Evolutionary conservation across 2,329 filamentous ascomycete genomes (phyloP).

Genomic region (Trichophyton equinum): DNA sequence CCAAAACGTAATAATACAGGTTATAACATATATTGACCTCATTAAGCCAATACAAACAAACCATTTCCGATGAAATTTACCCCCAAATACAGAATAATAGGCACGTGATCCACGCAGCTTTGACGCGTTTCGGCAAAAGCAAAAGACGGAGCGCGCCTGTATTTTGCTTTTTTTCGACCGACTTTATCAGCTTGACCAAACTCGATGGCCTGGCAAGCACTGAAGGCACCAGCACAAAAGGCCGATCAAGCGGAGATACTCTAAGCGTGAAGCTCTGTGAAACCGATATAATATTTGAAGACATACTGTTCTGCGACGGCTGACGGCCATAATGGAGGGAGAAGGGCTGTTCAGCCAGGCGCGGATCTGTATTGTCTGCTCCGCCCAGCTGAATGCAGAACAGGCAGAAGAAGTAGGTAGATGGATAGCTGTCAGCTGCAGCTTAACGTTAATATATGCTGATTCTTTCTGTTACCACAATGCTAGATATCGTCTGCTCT

Average conservation of each 20-base stretch:
- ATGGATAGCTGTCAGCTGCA: slow-evolving; percentile 3
- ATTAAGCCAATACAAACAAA: too few species aligned
- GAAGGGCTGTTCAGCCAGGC: slow-evolving; percentile 34
- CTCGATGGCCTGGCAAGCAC: too few species aligned
- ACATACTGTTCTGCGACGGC: not conserved
- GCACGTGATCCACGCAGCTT: not conserved
- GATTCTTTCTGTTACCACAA: not conserved
- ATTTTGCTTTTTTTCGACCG: too few species aligned
- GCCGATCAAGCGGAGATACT: not conserved
- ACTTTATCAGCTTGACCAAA: too few species aligned
- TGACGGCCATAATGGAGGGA: slow-evolving; percentile 8
- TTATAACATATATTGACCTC: too few species aligned
- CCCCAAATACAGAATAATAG: too few species aligned
- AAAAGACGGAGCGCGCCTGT: not conserved
- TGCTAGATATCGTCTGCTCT: slow-evolving; percentile 27
- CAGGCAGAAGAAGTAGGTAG: slow-evolving; percentile 33
- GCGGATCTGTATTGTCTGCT: slow-evolving; percentile 35
- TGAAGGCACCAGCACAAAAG: too few species aligned
- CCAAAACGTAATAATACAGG: too few species aligned
- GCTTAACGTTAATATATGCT: not conserved
- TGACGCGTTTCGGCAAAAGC: not conserved
- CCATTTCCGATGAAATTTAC: not conserved
- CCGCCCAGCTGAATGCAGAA: slow-evolving; percentile 28
- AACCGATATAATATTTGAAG: too few species aligned
- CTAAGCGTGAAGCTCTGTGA: too few species aligned